phyloP scores from a whole-genome alignment of 1,284 basidiomycete genomes.

The Chondrostereum purpureum region DNA sequence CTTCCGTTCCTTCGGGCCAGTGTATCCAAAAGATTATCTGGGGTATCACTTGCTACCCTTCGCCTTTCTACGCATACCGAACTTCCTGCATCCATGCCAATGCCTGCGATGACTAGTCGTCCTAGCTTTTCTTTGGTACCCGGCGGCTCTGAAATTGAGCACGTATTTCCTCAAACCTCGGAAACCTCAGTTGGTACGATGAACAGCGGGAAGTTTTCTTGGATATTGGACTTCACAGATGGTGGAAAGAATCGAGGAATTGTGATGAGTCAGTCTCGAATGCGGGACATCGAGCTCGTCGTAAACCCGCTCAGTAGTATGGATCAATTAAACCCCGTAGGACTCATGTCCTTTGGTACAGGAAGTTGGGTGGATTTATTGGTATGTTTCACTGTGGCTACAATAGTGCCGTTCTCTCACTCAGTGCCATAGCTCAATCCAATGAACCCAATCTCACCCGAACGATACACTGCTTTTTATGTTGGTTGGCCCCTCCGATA shows the following conservation, averaged over 20 bases:
- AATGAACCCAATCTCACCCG: conserved; percentile 34
- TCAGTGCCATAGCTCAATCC: conserved; percentile 37
- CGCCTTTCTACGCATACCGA: conserved; percentile 36
- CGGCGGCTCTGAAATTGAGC: conserved; percentile 37
- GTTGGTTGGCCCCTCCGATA: conserved; percentile 22
- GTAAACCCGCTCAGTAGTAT: conserved; percentile 50
- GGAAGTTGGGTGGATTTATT: conserved; percentile 68
- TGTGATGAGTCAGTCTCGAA: conserved; percentile 62
- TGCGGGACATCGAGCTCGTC: conserved; percentile 60
- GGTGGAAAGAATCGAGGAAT: conserved; percentile 47
- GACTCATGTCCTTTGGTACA: conserved; percentile 44
- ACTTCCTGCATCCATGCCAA: conserved; percentile 32
- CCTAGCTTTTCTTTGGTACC: conserved; percentile 40
- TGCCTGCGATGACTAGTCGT: conserved; percentile 35
- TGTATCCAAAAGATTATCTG: conserved; percentile 36
- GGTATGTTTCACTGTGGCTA: conserved; percentile 31
- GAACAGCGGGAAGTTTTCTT: conserved; percentile 34
- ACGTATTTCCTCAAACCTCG: conserved; percentile 40
- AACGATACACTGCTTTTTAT: conserved; percentile 43
- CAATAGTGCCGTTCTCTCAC: neutral
- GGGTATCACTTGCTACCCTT: conserved; percentile 53
- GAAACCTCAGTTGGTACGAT: conserved; percentile 21
- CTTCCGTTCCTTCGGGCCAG: conserved; percentile 38
- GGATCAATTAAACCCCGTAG: conserved; percentile 31
- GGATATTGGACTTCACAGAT: conserved; percentile 68